Conservation (phyloP, 257 asterid genomes). For the Ballota nigra region DNA sequence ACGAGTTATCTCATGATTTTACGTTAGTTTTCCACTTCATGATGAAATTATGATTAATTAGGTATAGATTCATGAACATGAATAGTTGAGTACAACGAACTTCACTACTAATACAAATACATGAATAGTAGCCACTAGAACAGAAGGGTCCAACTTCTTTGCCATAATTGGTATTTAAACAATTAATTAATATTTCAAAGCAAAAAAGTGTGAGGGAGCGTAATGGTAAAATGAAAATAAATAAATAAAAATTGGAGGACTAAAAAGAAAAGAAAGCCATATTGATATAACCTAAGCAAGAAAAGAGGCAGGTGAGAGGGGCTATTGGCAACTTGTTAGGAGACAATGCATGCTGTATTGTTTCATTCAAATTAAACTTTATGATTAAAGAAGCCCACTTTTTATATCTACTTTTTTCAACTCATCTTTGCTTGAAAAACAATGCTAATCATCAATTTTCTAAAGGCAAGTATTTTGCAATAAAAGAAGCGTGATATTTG, state of each 20-base stretch:
- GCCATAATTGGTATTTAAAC: not conserved
- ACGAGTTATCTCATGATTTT: not conserved
- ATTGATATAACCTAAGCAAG: not conserved
- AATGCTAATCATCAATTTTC: slow-evolving; percentile 34
- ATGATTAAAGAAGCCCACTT: not conserved
- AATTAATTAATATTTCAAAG: not conserved
- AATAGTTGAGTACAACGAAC: not conserved
- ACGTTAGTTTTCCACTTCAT: not conserved
- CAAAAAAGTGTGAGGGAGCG: slow-evolving; percentile 7
- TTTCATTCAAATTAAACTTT: slow-evolving; percentile 31
- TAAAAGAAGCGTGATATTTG: slow-evolving; percentile 8
- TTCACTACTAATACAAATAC: not conserved
- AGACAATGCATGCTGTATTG: slow-evolving; percentile 49
- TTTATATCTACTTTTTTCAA: slow-evolving; percentile 3
- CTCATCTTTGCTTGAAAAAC: slow-evolving; percentile 35
- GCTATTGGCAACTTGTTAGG: slow-evolving; percentile 31
- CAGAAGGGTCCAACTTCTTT: not conserved
- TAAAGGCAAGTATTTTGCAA: slow-evolving; percentile 19
- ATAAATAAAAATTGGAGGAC: not conserved
- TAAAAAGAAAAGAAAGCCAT: slow-evolving; percentile 2
- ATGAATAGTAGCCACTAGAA: slow-evolving; percentile 10
- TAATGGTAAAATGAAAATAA: not conserved
- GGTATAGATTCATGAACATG: not conserved
- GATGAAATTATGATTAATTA: not conserved
- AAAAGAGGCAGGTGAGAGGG: slow-evolving; percentile 27